Conservation (phyloP, 2,329 filamentous ascomycete species). For the Intubia oerlemansii region DNA sequence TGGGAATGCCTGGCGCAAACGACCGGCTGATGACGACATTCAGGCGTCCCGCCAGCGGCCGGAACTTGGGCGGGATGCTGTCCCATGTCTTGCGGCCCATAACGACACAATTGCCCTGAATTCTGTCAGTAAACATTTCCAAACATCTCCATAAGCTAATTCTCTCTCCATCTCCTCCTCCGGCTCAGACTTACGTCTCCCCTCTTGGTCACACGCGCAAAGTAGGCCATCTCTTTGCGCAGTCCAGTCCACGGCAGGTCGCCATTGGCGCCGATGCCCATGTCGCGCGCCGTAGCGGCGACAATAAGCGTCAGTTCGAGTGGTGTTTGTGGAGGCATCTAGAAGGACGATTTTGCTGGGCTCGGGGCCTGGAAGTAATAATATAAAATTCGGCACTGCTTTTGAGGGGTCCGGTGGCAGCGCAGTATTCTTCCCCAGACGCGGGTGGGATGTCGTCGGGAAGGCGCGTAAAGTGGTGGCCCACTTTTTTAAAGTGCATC, state of each 20-base stretch:
- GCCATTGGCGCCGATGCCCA: conserved; percentile 71
- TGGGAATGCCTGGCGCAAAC: conserved; percentile 9
- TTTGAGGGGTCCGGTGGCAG: no score
- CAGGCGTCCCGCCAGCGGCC: conserved; percentile 57
- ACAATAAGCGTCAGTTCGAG: conserved; percentile 73
- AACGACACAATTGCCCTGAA: conserved; percentile 52
- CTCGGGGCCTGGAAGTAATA: no score
- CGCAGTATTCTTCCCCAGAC: no score
- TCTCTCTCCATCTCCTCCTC: no score
- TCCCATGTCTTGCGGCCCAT: conserved; percentile 99
- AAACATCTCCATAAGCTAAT: no score
- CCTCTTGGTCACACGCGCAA: conserved; percentile 70
- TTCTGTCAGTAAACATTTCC: no score
- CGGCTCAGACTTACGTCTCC: conserved; percentile 16
- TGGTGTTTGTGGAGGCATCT: conserved; percentile 7
- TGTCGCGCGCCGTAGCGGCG: conserved; percentile 57
- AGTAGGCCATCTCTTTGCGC: conserved; percentile 85
- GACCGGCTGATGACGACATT: conserved; percentile 63
- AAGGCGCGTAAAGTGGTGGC: no score
- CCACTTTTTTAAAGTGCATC: no score
- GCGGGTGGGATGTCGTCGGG: no score
- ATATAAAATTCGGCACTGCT: no score
- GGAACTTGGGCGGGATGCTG: conserved; percentile 56
- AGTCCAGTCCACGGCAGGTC: conserved; percentile 76
- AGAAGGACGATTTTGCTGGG: no score